Conservation (phyloP, 352 stramenopile genomes). For the Albugo candida region DNA sequence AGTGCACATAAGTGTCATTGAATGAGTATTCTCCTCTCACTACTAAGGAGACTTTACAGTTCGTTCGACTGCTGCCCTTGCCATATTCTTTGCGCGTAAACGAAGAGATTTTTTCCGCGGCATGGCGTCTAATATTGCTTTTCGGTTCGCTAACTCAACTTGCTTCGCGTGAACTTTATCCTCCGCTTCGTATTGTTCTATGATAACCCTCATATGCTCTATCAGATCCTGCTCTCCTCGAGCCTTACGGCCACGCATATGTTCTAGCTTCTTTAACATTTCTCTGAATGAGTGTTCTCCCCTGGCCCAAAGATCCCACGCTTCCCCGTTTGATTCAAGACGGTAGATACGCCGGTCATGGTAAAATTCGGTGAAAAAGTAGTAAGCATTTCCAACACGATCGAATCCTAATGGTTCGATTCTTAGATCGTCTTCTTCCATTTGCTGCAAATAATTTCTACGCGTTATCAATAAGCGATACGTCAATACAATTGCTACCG, state of each 20-base stretch:
- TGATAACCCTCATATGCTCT: conserved; percentile 56
- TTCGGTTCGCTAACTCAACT: conserved; percentile 47
- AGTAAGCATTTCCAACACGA: conserved; percentile 52
- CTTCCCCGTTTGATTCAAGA: conserved; percentile 17
- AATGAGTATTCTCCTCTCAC: too few species aligned
- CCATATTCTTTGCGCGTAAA: conserved; percentile 68
- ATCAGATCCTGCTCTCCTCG: conserved; percentile 52
- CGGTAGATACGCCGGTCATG: conserved; percentile 64
- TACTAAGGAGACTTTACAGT: background rate
- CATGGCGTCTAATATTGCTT: conserved; percentile 68
- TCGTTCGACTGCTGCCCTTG: background rate
- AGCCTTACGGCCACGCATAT: conserved; percentile 39
- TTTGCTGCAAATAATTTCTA: conserved; percentile 68
- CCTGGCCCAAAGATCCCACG: conserved; percentile 65
- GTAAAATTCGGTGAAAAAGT: conserved; percentile 77
- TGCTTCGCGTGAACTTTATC: conserved; percentile 22
- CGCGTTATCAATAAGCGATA: background rate
- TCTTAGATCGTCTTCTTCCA: conserved; percentile 72
- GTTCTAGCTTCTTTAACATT: conserved; percentile 36
- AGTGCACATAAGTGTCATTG: too few species aligned
- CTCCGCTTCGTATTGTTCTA: conserved; percentile 64
- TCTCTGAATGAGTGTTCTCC: conserved; percentile 34
- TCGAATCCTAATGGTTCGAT: conserved; percentile 55
- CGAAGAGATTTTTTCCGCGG: conserved; percentile 63
- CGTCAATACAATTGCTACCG: background rate